These are phyloP conservation scores for Rosa persica DNA, from an alignment of 306 rosid species.

Conservation along the genomic window DNA sequence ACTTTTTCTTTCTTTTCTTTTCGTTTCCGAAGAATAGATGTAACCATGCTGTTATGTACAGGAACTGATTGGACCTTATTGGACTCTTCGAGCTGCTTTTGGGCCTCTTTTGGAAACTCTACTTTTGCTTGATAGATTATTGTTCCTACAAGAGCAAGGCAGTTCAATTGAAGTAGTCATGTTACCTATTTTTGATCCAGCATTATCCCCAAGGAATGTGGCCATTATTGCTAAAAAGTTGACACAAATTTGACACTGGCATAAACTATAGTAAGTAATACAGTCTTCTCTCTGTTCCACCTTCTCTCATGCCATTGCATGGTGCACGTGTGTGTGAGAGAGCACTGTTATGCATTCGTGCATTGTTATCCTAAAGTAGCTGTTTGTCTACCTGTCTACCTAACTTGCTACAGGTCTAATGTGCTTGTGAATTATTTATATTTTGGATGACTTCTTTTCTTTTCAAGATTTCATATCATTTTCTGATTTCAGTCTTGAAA, in stretches of 20 bases:
- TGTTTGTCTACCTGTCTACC: constrained; percentile 4
- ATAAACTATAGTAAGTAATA: constrained; percentile 10
- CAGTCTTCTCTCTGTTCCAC: neutral
- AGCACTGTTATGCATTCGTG: neutral
- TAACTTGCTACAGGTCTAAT: neutral
- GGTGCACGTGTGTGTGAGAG: neutral
- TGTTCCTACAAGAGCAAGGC: constrained; percentile 87
- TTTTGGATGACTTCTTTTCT: neutral
- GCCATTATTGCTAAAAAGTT: constrained; percentile 75
- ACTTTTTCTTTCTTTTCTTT: neutral
- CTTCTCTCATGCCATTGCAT: neutral
- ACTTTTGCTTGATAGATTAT: constrained; percentile 81
- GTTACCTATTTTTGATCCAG: constrained; percentile 79
- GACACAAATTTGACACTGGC: constrained; percentile 34
- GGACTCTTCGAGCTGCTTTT: constrained; percentile 95
- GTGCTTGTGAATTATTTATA: neutral
- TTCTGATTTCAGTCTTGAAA: neutral
- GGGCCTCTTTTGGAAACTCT: constrained; percentile 88
- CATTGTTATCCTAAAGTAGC: neutral
- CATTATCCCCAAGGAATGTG: constrained; percentile 81
- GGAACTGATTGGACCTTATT: constrained; percentile 83
- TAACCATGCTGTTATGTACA: constrained; percentile 30
- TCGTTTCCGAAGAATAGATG: neutral
- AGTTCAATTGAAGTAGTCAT: constrained; percentile 54
- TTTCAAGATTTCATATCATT: neutral